Percentiles rank a stretch among this genome's conserved stretches.
phyloP scores from a whole-genome alignment of 192 early-diverging fungal species.

The Coemansia javaensis region DNA sequence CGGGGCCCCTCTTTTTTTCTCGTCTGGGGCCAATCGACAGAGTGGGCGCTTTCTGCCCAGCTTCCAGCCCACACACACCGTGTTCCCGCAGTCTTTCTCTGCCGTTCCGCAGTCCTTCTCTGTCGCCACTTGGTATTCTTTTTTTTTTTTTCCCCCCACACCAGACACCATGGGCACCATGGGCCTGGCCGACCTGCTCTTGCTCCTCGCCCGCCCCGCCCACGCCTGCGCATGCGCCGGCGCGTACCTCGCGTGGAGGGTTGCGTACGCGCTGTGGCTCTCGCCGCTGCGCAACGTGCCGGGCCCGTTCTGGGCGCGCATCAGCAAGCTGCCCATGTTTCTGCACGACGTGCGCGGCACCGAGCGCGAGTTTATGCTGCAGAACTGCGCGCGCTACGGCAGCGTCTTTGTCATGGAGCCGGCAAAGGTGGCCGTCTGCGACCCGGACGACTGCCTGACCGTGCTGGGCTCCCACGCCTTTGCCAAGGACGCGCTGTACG shows the following conservation, averaged over 20 bases:
- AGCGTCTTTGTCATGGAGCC: conserved; percentile 36
- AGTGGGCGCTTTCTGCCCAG: too few relatives aligned
- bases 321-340: conserved; percentile 27
- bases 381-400: conserved; percentile 33
- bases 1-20: too few relatives aligned
- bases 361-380: conserved; percentile 30
- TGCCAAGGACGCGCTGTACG: conserved; percentile 28
- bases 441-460: conserved; percentile 16
- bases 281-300: conserved; percentile 41
- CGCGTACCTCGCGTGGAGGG: conserved; percentile 17
- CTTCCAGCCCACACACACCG: too few relatives aligned
- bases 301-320: conserved; percentile 31
- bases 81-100: too few relatives aligned
- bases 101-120: too few relatives aligned
- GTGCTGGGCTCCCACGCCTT: conserved; percentile 38
- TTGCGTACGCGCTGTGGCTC: conserved; percentile 26
- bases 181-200: too few relatives aligned
- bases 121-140: too few relatives aligned
- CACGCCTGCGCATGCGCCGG: conserved; percentile 17
- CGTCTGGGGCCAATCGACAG: too few relatives aligned
- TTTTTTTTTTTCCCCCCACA: too few relatives aligned
- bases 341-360: conserved; percentile 21
- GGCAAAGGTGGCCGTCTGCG: conserved; percentile 21
- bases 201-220: conserved; percentile 10
- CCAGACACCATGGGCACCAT: not conserved